phyloP scores from a whole-genome alignment of 2,329 filamentous ascomycete species.

The Onygenales sp. region DNA sequence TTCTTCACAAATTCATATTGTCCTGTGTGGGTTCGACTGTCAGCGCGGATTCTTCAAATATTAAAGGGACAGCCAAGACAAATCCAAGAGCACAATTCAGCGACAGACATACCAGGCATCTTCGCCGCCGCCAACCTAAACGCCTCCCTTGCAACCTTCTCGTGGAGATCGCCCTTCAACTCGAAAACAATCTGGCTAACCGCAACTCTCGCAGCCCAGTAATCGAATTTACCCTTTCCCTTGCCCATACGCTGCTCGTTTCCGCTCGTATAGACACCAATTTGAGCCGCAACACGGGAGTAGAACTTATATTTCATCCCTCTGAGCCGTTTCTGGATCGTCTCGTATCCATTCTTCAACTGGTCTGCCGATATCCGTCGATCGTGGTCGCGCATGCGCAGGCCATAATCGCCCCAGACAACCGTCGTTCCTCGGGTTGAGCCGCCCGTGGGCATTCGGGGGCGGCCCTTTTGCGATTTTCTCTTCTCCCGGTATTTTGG shows the following conservation, averaged over 20 bases:
- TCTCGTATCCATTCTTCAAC: constrained; percentile 84
- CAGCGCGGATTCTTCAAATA: not conserved
- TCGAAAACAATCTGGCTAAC: constrained; percentile 92
- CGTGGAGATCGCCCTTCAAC: constrained; percentile 82
- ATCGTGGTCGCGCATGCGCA: constrained; percentile 90
- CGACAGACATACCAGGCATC: constrained; percentile 60
- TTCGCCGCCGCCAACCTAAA: constrained; percentile 92
- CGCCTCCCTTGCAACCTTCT: constrained; percentile 87
- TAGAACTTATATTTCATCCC: constrained; percentile 90
- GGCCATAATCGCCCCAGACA: constrained; percentile 89
- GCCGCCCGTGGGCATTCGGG: constrained; percentile 80
- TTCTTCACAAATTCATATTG: constrained; percentile 88
- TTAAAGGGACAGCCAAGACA: not conserved
- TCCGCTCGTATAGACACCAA: constrained; percentile 89
- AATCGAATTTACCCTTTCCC: constrained; percentile 94
- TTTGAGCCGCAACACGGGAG: constrained; percentile 81
- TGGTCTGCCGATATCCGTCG: constrained; percentile 79
- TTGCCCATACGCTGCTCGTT: constrained; percentile 99
- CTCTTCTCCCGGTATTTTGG: constrained; percentile 71
- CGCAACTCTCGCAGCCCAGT: constrained; percentile 84
- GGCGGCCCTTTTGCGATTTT: constrained; percentile 81
- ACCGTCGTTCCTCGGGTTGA: constrained; percentile 89
- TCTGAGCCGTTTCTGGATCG: constrained; percentile 78
- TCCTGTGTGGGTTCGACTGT: constrained; percentile 18
- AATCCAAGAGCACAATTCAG: not conserved